Evolutionary conservation across 345 rosid species (phyloP), one percentile per base, ranked within the genome.

Genomic region (Euphorbia pulcherrima): DNA sequence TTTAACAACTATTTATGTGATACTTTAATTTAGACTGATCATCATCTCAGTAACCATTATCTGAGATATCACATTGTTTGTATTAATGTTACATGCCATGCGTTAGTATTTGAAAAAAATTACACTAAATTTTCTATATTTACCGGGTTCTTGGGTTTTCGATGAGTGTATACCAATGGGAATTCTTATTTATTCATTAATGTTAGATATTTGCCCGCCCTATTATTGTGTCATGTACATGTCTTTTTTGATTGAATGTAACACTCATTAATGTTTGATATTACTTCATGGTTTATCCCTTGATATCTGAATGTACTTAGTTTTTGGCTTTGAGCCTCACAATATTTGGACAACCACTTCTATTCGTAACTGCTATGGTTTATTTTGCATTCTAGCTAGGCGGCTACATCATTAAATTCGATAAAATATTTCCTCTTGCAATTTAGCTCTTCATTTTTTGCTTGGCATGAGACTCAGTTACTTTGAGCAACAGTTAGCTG

Each of bases 401-500:
- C 83, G 81, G 96, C 96, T 60, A 76, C 96, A 24, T 90, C 92
- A 62, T 81, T 95, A 80, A 85, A 88, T 77, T 90, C 99, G 57
- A 62, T 74, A 2, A 92, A 92, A 72, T 95, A 97, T 75, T 92
- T 90, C 80, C 88, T 95, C 77, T 88, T 95, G 81, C 99, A 95
- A 87, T 88, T 97, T 76, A 97, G 98, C 51, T 86, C 94, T 30
- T 83, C 94, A 52, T 16, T 90, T 74, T 95, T 92, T 79, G 81
- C 77, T 26, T 95, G 99, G 99, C 93, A 88, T 78, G 99, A 98
- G 72, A 90, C 81, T 81, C 93, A 92, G 99, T 81, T 77, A 92
- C 27, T 84, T 74, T 78, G 98, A 95, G 81, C 96, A 92, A 79
- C 96, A 95, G 68, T 70, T 84, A 68, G 90, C 97, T 64, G 84